A percentile compares a stretch with the other conserved stretches of the same genome.
phyloP scores from a whole-genome alignment of 2,329 filamentous ascomycete species.

The Neofusicoccum sp. region DNA sequence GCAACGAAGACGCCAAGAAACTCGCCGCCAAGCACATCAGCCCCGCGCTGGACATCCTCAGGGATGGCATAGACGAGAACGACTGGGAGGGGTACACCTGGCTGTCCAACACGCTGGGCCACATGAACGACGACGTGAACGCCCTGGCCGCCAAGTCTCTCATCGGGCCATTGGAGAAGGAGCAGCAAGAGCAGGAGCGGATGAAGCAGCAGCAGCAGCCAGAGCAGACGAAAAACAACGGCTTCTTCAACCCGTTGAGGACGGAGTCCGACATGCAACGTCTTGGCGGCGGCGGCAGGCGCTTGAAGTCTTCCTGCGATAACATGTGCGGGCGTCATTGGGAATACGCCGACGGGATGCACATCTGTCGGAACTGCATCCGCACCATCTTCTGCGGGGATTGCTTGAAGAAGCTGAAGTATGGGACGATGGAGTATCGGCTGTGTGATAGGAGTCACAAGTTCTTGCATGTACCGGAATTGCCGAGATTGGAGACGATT shows the following conservation, averaged over 20 bases:
- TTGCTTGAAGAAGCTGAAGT: not conserved
- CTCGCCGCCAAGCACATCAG: not conserved
- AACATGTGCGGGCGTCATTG: not conserved
- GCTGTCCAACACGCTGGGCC: conserved; percentile 10
- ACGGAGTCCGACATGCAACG: not conserved
- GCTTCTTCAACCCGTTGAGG: too few relatives aligned
- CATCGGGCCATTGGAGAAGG: not conserved
- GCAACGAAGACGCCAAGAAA: not conserved
- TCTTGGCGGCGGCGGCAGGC: not conserved
- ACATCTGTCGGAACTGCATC: conserved; percentile 3
- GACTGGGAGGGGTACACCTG: not conserved
- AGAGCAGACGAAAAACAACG: too few relatives aligned
- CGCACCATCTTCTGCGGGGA: not conserved
- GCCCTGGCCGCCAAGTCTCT: not conserved
- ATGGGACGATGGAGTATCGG: not conserved
- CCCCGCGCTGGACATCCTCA: not conserved
- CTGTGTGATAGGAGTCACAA: not conserved
- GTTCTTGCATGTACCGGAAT: not conserved
- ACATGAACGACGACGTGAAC: conserved; percentile 2
- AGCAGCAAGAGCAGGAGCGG: not conserved
- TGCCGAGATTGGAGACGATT: not conserved
- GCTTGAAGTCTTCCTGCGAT: conserved; percentile 9
- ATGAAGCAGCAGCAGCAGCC: not conserved
- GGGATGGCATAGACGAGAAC: not conserved
- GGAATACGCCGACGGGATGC: not conserved